These are phyloP conservation scores for Trametes gibbosa DNA, from an alignment of 768 basidiomycete genomes.

Conservation along the genomic window DNA sequence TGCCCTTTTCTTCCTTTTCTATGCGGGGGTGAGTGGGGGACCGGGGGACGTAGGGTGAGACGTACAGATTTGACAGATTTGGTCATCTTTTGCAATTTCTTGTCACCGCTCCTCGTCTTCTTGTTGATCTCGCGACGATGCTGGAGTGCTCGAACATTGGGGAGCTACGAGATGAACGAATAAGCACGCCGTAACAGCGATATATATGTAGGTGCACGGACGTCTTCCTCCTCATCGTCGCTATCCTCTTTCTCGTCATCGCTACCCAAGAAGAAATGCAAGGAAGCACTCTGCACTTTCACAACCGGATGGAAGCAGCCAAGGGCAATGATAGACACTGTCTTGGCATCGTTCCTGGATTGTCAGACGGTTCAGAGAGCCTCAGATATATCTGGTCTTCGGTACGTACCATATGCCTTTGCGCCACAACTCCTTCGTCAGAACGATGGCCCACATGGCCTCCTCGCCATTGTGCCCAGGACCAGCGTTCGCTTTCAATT, in stretches of 20 bases:
- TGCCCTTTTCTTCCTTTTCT: slow-evolving; percentile 36
- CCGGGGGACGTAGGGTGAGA: background rate
- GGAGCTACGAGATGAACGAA: slow-evolving; percentile 37
- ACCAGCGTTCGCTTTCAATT: slow-evolving; percentile 44
- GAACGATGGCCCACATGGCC: slow-evolving; percentile 95
- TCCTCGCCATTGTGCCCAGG: slow-evolving; percentile 62
- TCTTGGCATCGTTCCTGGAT: slow-evolving; percentile 81
- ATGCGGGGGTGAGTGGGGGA: background rate
- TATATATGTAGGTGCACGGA: background rate
- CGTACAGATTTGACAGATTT: slow-evolving; percentile 73
- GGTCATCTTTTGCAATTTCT: slow-evolving; percentile 70
- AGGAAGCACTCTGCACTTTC: slow-evolving; percentile 91
- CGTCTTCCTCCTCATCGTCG: slow-evolving; percentile 61
- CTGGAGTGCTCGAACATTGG: slow-evolving; percentile 70
- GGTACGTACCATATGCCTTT: slow-evolving; percentile 78
- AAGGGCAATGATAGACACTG: slow-evolving; percentile 86
- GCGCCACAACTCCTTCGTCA: slow-evolving; percentile 92
- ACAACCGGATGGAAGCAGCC: slow-evolving; percentile 92
- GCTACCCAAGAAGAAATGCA: slow-evolving; percentile 95
- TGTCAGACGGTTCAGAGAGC: background rate
- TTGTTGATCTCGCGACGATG: slow-evolving; percentile 93
- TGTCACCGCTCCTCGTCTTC: slow-evolving; percentile 81
- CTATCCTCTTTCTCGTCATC: slow-evolving; percentile 75
- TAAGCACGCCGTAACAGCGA: background rate
- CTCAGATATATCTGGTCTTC: background rate